Conservation (phyloP, 1,284 basidiomycete species). For the Marasmius oreades region DNA sequence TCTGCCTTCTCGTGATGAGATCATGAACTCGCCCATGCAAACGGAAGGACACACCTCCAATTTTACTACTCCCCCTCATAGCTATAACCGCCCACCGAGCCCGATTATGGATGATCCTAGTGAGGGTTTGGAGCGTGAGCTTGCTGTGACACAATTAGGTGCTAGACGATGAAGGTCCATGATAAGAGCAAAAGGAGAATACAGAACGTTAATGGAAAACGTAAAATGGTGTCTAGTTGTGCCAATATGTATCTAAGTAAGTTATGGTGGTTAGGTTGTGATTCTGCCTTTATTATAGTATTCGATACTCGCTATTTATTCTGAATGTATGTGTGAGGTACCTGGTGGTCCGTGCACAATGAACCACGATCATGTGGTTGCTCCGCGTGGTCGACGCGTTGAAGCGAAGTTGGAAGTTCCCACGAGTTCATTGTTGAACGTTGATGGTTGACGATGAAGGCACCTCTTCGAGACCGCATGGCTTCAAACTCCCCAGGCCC, state of each 20-base stretch:
- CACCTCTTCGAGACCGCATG: conserved; percentile 56
- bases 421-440: conserved; percentile 2
- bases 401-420: background rate
- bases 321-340: too few species aligned
- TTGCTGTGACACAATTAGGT: conserved; percentile 62
- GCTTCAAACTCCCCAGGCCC: conserved; percentile 62
- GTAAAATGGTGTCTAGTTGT: background rate
- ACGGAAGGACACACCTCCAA: conserved; percentile 72
- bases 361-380: background rate
- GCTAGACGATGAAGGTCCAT: conserved; percentile 11
- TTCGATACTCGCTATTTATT: too few species aligned
- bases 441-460: conserved; percentile 14
- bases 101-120: conserved; percentile 82
- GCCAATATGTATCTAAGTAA: background rate
- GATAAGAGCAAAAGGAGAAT: background rate
- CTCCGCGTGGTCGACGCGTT: background rate
- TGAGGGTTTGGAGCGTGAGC: conserved; percentile 80
- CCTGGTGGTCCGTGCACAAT: background rate
- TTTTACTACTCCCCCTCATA: conserved; percentile 44
- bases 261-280: too few species aligned
- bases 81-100: conserved; percentile 43
- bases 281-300: too few species aligned
- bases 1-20: conserved; percentile 76
- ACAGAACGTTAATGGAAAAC: background rate
- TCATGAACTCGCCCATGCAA: conserved; percentile 68